Evolutionary conservation across 2,329 filamentous ascomycete genomes (phyloP).

Genomic region (Claviceps monticola): DNA sequence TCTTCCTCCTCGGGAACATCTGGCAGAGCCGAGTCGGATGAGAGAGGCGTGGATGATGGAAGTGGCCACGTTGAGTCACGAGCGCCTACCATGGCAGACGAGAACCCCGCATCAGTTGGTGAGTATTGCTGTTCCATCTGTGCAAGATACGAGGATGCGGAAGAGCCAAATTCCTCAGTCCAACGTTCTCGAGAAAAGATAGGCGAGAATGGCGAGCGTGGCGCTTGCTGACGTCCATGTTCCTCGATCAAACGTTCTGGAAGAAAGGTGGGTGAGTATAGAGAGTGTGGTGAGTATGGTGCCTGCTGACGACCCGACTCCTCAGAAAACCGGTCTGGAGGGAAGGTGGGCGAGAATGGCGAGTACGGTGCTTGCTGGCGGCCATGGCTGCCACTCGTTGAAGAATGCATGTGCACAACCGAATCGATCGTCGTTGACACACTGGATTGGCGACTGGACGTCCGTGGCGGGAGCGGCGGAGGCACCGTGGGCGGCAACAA

Average conservation of each 20-base stretch:
- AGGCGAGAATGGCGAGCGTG: conserved; percentile 23
- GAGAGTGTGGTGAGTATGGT: conserved; percentile 11
- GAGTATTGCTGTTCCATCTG: neutral
- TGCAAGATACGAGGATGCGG: neutral
- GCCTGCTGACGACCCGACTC: neutral
- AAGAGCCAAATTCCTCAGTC: neutral
- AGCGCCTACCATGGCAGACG: conserved; percentile 28
- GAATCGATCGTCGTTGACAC: conserved; percentile 22
- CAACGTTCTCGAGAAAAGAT: conserved; percentile 10
- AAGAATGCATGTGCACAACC: conserved; percentile 27
- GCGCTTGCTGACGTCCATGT: neutral
- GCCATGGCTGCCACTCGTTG: conserved; percentile 30
- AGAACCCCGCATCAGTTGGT: conserved; percentile 11
- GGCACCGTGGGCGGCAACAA: conserved; percentile 17
- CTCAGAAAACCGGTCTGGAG: conserved; percentile 7
- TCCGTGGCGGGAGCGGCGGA: conserved; percentile 35
- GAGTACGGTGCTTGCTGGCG: conserved; percentile 11
- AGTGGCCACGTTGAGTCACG: conserved; percentile 30
- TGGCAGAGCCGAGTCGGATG: conserved; percentile 33
- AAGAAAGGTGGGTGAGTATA: conserved; percentile 20
- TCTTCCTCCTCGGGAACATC: conserved; percentile 53
- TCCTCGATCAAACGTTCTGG: conserved; percentile 7
- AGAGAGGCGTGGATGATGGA: conserved; percentile 10
- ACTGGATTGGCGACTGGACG: conserved; percentile 38
- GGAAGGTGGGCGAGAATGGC: conserved; percentile 22